phyloP scores from a whole-genome alignment of 257 asterid genomes.

The Ajuga chamaepitys region DNA sequence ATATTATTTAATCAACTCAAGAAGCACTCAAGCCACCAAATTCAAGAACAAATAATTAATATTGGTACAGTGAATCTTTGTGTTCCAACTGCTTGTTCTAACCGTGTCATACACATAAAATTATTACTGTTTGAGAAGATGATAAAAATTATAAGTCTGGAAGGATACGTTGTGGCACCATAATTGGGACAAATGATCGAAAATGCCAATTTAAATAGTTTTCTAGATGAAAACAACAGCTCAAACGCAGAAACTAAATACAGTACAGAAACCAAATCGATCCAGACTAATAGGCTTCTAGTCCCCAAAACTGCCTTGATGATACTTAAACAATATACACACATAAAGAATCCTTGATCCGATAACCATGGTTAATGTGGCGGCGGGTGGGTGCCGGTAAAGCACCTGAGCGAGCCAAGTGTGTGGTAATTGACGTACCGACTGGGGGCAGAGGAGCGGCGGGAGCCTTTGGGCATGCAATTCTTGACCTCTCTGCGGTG shows the following conservation, averaged over 20 bases:
- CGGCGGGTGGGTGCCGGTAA: conserved; percentile 16
- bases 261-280: background rate
- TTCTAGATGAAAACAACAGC: conserved; percentile 12
- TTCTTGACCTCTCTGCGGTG: conserved; percentile 32
- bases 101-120: too few species aligned
- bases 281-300: background rate
- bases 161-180: background rate
- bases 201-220: background rate
- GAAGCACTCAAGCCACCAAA: background rate
- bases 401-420: conserved; percentile 40
- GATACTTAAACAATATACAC: background rate
- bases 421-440: conserved; percentile 55
- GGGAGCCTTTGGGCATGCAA: conserved; percentile 73
- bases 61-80: too few species aligned
- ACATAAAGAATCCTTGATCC: background rate
- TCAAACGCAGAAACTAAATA: background rate
- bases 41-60: background rate
- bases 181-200: too few species aligned
- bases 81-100: too few species aligned
- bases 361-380: background rate
- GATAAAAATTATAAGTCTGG: too few species aligned
- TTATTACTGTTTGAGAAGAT: too few species aligned
- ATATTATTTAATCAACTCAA: background rate
- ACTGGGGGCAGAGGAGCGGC: conserved; percentile 80
- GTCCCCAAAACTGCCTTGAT: conserved; percentile 4